phyloP scores from a whole-genome alignment of 106 monocot genomes.

The Amphibolis antarctica region DNA sequence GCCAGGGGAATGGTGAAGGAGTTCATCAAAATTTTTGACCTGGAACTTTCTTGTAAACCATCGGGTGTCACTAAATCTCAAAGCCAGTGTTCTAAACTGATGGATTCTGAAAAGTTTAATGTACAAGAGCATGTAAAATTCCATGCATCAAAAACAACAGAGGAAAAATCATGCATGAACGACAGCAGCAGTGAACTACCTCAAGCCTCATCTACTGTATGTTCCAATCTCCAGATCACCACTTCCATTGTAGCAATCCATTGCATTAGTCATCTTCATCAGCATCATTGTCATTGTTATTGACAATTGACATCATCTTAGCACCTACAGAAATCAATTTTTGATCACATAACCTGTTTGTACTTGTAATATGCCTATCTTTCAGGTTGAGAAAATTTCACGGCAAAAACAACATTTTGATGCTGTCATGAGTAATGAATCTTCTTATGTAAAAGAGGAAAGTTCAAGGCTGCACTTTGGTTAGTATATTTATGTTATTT shows the following conservation, averaged over 20 bases:
- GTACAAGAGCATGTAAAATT: constrained; percentile 14
- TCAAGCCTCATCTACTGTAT: constrained; percentile 21
- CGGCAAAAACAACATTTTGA: constrained; percentile 17
- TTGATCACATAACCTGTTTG: background rate
- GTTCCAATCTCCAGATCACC: constrained; percentile 1
- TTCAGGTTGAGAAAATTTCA: constrained; percentile 31
- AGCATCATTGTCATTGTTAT: no score
- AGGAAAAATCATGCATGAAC: constrained; percentile 13
- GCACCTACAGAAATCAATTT: background rate
- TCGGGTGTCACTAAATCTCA: constrained; percentile 16
- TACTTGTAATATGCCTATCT: constrained; percentile 7
- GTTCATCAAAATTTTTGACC: constrained; percentile 71
- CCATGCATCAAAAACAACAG: constrained; percentile 9
- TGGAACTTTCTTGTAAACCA: constrained; percentile 35
- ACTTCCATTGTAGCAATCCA: no score
- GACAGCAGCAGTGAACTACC: constrained; percentile 5
- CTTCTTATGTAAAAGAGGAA: constrained; percentile 19
- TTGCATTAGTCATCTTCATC: no score
- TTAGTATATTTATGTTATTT: constrained; percentile 18
- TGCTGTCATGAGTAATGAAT: constrained; percentile 15
- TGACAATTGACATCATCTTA: no score
- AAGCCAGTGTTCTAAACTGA: constrained; percentile 20
- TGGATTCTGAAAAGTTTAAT: constrained; percentile 19
- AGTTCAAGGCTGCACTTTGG: constrained; percentile 13
- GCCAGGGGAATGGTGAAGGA: constrained; percentile 77